These are phyloP conservation scores for Cryptosporidium ubiquitum DNA, from an alignment of 169 alveolate genomes.

Conservation along the genomic window DNA sequence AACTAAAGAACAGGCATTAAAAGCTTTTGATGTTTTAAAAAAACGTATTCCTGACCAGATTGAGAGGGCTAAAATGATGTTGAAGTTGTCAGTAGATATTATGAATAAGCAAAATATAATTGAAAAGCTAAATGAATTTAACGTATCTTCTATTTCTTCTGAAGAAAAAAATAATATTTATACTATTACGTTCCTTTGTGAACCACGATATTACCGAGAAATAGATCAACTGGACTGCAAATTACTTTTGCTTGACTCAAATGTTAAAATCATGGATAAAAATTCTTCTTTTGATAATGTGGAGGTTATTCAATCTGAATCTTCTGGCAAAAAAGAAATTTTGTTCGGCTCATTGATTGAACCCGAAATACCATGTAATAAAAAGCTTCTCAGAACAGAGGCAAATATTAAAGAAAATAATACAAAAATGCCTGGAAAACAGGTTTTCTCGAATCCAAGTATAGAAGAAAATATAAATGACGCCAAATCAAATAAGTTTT, in stretches of 20 bases:
- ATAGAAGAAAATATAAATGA: not conserved
- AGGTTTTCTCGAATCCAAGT: not conserved
- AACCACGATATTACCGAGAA: constrained; percentile 52
- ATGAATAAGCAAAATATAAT: not conserved
- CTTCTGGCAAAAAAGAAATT: not conserved
- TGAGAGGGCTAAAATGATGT: constrained; percentile 84
- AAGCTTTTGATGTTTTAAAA: constrained; percentile 83
- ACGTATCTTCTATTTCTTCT: not conserved
- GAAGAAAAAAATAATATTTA: constrained; percentile 15
- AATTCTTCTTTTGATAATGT: not conserved
- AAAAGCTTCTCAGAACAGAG: not conserved
- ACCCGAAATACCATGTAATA: not conserved
- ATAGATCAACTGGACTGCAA: constrained; percentile 46
- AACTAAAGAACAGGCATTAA: constrained; percentile 86
- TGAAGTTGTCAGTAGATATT: constrained; percentile 51
- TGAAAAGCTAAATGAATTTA: constrained; percentile 10
- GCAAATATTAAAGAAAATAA: not conserved
- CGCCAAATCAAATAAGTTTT: not conserved
- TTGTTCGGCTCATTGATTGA: not conserved
- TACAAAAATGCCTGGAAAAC: not conserved
- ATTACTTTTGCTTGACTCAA: constrained; percentile 36
- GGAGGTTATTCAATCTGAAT: not conserved
- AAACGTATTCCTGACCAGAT: constrained; percentile 83
- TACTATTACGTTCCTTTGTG: constrained; percentile 46
- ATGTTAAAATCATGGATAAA: constrained; percentile 4